phyloP scores from a whole-genome alignment of 2,329 filamentous ascomycete species.

The Fusarium sacchari region DNA sequence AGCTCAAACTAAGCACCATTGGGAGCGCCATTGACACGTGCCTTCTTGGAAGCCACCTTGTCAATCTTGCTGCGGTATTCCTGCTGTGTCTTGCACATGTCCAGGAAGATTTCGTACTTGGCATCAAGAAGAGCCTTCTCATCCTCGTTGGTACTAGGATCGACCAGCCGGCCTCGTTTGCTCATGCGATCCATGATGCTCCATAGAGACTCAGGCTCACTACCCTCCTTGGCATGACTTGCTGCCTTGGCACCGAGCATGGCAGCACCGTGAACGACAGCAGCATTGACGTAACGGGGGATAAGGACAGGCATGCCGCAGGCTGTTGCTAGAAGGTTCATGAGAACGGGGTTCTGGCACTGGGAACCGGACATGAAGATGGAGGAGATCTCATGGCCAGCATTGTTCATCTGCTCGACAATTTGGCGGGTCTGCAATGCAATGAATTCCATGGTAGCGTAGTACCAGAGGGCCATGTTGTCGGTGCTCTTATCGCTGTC shows the following conservation, averaged over 20 bases:
- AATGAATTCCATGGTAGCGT: conserved; percentile 97
- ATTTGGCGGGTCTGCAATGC: conserved; percentile 97
- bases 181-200: conserved; percentile 98
- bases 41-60: conserved; percentile 59
- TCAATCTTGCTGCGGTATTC: conserved; percentile 84
- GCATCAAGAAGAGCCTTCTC: conserved; percentile 84
- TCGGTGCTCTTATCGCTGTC: conserved; percentile 88
- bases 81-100: conserved; percentile 89
- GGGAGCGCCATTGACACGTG: conserved; percentile 43
- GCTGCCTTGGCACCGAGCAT: conserved; percentile 99
- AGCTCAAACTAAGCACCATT: conserved; percentile 41
- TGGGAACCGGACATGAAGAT: conserved; percentile 99
- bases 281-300: conserved; percentile 91
- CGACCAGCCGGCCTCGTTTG: conserved; percentile 87
- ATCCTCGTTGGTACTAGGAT: conserved; percentile 74
- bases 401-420: conserved; percentile 89
- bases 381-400: conserved; percentile 86
- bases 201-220: conserved; percentile 89
- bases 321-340: conserved; percentile 88
- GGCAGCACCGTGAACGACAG: conserved; percentile 96
- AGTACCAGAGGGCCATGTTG: conserved; percentile 90
- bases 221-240: conserved; percentile 72
- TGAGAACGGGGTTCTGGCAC: conserved; percentile 93
- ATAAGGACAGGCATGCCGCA: conserved; percentile 95
- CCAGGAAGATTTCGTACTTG: conserved; percentile 96